These are phyloP conservation scores for Ganoderma lingzhi DNA, from an alignment of 1,284 basidiomycete species.

Conservation along the genomic window DNA sequence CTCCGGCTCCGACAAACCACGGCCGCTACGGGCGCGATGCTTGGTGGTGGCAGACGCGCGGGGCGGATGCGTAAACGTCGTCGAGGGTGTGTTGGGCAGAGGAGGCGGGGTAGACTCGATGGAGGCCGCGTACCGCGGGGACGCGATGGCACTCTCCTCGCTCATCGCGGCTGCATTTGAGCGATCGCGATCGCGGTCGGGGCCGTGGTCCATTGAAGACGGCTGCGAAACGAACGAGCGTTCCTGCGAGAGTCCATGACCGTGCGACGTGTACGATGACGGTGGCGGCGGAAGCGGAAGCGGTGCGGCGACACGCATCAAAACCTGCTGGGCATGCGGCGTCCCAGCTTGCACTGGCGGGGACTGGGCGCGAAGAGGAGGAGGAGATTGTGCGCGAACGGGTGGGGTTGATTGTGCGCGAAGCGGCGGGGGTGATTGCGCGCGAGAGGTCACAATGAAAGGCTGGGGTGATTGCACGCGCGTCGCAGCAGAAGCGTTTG, in stretches of 20 bases:
- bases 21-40: conserved; percentile 8
- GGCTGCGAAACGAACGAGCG: conserved; percentile 25
- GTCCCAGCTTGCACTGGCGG: conserved; percentile 16
- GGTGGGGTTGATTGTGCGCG: conserved; percentile 28
- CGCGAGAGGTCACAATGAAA: conserved; percentile 17
- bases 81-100: conserved; percentile 27
- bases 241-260: conserved; percentile 21
- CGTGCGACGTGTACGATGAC: conserved; percentile 18
- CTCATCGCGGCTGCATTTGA: conserved; percentile 8
- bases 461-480: conserved; percentile 23
- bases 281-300: conserved; percentile 23
- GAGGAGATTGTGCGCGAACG: conserved; percentile 25
- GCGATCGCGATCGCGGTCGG: conserved; percentile 18
- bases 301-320: conserved; percentile 22
- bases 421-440: conserved; percentile 24
- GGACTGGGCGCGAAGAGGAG: conserved; percentile 25
- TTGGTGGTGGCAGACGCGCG: conserved; percentile 4
- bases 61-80: conserved; percentile 29
- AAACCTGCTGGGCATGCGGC: conserved; percentile 1
- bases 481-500: conserved; percentile 1
- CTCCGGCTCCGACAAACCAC: conserved; percentile 20
- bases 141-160: background rate
- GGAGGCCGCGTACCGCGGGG: conserved; percentile 25
- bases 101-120: conserved; percentile 31
- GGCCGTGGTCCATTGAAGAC: conserved; percentile 16